These are phyloP conservation scores for Petasospora fabianii DNA, from an alignment of 1,139 yeast species.

Conservation along the genomic window DNA sequence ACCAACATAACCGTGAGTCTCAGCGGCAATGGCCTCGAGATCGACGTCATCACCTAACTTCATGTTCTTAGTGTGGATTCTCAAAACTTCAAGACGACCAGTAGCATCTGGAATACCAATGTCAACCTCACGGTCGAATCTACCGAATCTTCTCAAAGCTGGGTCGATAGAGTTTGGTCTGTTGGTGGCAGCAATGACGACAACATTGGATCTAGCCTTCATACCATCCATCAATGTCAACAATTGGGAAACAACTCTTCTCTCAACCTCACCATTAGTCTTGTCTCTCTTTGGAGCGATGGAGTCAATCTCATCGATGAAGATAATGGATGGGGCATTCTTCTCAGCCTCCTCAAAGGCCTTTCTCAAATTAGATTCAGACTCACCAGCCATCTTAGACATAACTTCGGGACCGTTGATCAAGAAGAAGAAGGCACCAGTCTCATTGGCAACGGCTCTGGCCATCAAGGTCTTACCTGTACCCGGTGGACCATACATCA, in stretches of 20 bases:
- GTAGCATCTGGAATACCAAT: conserved; percentile 99
- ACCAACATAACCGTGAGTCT: conserved; percentile 98
- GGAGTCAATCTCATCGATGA: conserved; percentile 97
- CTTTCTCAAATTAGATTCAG: conserved; percentile 94
- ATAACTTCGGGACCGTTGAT: conserved; percentile 99
- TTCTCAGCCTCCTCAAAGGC: conserved; percentile 99
- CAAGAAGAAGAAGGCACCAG: conserved; percentile 97
- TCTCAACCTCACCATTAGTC: conserved; percentile 97
- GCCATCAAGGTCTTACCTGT: conserved; percentile 99
- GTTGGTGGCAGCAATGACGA: conserved; percentile 93
- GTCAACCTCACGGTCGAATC: conserved; percentile 98
- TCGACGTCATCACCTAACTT: conserved; percentile 93
- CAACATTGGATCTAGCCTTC: conserved; percentile 97
- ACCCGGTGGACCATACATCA: conserved; percentile 99
- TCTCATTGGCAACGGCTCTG: conserved; percentile 98
- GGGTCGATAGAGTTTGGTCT: conserved; percentile 99
- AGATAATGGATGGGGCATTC: conserved; percentile 95
- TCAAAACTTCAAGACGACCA: conserved; percentile 93
- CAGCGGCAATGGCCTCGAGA: conserved; percentile 84
- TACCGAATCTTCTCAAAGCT: conserved; percentile 96
- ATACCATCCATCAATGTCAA: conserved; percentile 98
- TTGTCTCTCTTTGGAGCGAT: conserved; percentile 99
- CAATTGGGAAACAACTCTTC: conserved; percentile 97
- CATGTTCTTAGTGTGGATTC: conserved; percentile 96
- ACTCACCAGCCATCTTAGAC: conserved; percentile 99